Evolutionary conservation across 495 filamentous ascomycete species (phyloP), one percentile per base, ranked within the genome.

Genomic region (Xylaria nigripes): DNA sequence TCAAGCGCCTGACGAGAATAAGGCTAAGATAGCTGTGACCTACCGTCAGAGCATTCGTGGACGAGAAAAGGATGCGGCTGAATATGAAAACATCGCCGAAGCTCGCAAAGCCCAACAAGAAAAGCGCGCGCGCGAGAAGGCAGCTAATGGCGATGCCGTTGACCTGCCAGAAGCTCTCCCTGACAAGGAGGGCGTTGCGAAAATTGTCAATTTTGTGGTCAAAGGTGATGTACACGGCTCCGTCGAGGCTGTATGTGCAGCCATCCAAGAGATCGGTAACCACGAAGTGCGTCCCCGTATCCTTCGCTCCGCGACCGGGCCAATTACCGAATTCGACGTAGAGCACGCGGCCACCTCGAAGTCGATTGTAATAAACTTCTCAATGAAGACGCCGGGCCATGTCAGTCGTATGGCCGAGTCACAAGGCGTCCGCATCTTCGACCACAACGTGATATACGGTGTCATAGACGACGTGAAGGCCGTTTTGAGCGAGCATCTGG

Each of bases 211-310:
- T 56, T 90, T 96, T 70, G 78, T 92, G 41, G 74, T 99, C 71
- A 97, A 96, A 70, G 90, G 83, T 41, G 94, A 99, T 64, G 93
- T 97, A 15, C 82, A 82, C 51, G 93, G 93, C 9, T 96, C 90
- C 1, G 91, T 90, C 6, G 93, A 99, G 68, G 93, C 93, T 5
- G 86, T 96, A 7, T 67, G 84, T 48, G 84, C 87, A 48, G 79
- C 84, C 13, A 74, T 97, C 55, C 71, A 80, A 19, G 77, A 81
- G 50, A 70, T 96, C 48, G 90, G 92, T 25, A 95, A 86, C 72
- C 80, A 87, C 58, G 87, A 95, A 63, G 83, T 97, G 16, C 79
- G 72, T 15, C 79, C 90, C 13, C 81, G 85, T 42, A 79, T 99
- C 44, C 77, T 97, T 16, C 82, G 86, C 22, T 84, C 83, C 2